Base-by-base conservation (phyloP, 805 yeast genomes). In the Sugiyamaella smithiae region DNA sequence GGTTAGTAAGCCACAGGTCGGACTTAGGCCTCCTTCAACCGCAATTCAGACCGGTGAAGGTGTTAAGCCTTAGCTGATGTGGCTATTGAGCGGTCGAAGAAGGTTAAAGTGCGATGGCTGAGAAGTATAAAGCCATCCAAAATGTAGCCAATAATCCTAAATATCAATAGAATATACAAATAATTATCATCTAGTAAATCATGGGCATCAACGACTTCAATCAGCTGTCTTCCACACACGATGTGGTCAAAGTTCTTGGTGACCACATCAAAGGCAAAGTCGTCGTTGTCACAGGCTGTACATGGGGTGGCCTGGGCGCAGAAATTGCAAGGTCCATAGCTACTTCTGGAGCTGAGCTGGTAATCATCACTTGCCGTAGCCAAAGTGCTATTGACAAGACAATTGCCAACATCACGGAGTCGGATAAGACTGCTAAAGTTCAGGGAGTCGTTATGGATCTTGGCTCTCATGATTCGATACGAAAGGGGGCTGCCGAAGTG, bases 221-320 rank as follows among this genome's bases (percentile, higher is more conserved):
- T 6, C 12, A 29, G 5, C 33, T 38, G 17, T 37, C 52, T 12
- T 25, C 51, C 16, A 36, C 46, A 2, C 35, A 40, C 2, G 44
- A 49, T 24, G 49, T 47, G 2, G 48, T 38, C 19, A 22, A 35
- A 3, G 24, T 37, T 5, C 46, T 49, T 17, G 12, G 22, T 14
- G 38, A 37, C 31, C 19, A 49, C 14, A 50, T 51, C 40, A 51
- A 50, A 24, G 54, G 44, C n/a, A 50, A 45, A 31, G 32, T 32
- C 7, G 40, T 51, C 9, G 24, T 45, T 16, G 33, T 51, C n/a
- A 51, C 55, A 2, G 55, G 55, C 6, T 36, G 29, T n/a, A 51
- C 53, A 17, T 31, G 32, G 35, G 55, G 55, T 9, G 55, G 55
- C 3, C 28, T 51, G 17, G 52, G 53, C 4, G 46, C 55, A 5